phyloP scores from a whole-genome alignment of 2,329 filamentous ascomycete genomes.

The Pestalotiopsis sp. region DNA sequence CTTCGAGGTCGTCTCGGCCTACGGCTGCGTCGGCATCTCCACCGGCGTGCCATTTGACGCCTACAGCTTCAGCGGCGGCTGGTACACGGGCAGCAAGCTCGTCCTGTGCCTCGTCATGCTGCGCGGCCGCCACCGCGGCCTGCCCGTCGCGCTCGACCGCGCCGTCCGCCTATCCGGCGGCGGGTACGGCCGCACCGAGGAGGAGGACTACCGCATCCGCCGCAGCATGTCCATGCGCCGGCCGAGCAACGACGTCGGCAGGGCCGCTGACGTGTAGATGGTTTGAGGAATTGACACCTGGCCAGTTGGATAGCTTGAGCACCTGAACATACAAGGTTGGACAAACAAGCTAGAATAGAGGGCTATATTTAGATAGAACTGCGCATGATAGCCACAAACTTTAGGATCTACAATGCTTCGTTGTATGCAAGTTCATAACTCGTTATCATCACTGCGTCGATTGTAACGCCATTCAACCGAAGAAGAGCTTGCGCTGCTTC shows the following conservation, averaged over 20 bases:
- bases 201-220: slow-evolving; percentile 42
- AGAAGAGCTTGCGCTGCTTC: slow-evolving; percentile 47
- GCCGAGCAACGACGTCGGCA: slow-evolving; percentile 20
- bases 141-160: slow-evolving; percentile 59
- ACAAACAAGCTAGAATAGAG: neutral
- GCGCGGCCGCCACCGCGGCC: slow-evolving; percentile 56
- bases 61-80: slow-evolving; percentile 58
- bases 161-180: slow-evolving; percentile 49
- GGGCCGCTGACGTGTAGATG: neutral
- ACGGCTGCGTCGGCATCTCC: slow-evolving; percentile 64
- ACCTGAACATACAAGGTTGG: too few relatives aligned
- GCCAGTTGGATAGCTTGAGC: too few relatives aligned
- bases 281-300: too few relatives aligned
- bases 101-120: slow-evolving; percentile 61
- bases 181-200: slow-evolving; percentile 39
- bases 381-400: too few relatives aligned
- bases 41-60: slow-evolving; percentile 56
- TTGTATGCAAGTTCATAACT: neutral
- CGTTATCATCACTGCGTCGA: slow-evolving; percentile 15
- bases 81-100: slow-evolving; percentile 59
- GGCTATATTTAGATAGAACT: neutral
- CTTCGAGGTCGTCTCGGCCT: slow-evolving; percentile 60
- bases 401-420: neutral
- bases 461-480: slow-evolving; percentile 38
- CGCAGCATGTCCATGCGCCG: slow-evolving; percentile 37